Evolutionary conservation across 306 rosid genomes (phyloP).

Genomic region (Quercus ilex): DNA sequence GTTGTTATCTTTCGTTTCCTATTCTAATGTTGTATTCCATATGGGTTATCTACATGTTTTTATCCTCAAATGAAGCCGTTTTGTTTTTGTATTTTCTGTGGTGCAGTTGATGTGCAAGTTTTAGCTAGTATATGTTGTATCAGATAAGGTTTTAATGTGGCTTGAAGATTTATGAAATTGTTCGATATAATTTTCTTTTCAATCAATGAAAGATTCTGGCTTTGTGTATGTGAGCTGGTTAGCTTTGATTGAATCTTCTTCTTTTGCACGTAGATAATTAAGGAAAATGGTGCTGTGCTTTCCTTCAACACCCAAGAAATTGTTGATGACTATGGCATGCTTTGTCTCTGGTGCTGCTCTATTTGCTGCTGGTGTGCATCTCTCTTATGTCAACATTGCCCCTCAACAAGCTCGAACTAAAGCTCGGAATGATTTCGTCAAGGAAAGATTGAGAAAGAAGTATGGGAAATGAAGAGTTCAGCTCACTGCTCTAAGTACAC

Average conservation of each 20-base stretch:
- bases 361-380: slow-evolving; percentile 48
- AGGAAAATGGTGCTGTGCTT: slow-evolving; percentile 62
- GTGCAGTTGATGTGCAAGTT: neutral
- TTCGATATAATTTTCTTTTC: neutral
- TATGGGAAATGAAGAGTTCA: slow-evolving; percentile 30
- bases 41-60: neutral
- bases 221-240: neutral
- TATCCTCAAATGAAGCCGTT: neutral
- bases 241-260: neutral
- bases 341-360: slow-evolving; percentile 59
- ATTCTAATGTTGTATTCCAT: neutral
- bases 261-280: neutral
- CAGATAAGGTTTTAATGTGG: neutral
- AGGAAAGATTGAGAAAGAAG: slow-evolving; percentile 51
- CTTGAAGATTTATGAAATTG: neutral
- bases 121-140: neutral
- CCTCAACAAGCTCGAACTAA: slow-evolving; percentile 70
- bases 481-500: neutral
- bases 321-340: slow-evolving; percentile 49
- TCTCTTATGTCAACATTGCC: slow-evolving; percentile 60
- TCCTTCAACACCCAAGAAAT: slow-evolving; percentile 73
- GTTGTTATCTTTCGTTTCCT: neutral
- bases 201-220: too few species aligned
- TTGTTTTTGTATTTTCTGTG: neutral
- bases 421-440: slow-evolving; percentile 62